Conservation (phyloP, 1,284 basidiomycete genomes). For the Cutaneotrichosporon arboriforme region DNA sequence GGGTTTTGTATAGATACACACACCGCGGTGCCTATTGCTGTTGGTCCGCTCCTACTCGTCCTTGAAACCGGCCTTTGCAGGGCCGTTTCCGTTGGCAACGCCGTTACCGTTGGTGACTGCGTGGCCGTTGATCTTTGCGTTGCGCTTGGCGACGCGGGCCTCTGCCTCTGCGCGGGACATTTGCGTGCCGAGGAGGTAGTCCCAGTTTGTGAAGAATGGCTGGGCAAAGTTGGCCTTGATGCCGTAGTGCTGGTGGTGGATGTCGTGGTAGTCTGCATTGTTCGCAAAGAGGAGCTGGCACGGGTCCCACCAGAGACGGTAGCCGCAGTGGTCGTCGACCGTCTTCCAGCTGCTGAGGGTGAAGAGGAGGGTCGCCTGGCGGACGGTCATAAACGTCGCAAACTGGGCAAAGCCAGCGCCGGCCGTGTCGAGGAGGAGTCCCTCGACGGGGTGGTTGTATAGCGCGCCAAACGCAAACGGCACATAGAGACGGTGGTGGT, state of each 20-base stretch:
- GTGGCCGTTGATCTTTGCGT: neutral
- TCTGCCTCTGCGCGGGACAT: constrained; percentile 44
- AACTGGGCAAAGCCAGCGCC: constrained; percentile 75
- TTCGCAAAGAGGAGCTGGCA: constrained; percentile 84
- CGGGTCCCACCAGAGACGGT: constrained; percentile 80
- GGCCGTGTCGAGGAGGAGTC: constrained; percentile 80
- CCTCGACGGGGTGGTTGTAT: constrained; percentile 97
- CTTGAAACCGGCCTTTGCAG: too few species aligned
- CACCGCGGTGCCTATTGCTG: too few species aligned
- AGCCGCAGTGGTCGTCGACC: constrained; percentile 96
- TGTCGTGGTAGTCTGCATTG: constrained; percentile 96
- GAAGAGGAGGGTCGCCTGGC: constrained; percentile 84
- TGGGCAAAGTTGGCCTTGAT: constrained; percentile 96
- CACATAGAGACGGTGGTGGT: constrained; percentile 93
- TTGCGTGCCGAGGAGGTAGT: constrained; percentile 45
- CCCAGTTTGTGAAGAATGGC: constrained; percentile 65
- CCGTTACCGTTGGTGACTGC: neutral
- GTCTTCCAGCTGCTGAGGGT: constrained; percentile 83
- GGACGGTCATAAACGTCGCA: constrained; percentile 64
- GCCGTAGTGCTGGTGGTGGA: constrained; percentile 89
- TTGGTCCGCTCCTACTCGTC: too few species aligned
- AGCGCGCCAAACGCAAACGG: constrained; percentile 95
- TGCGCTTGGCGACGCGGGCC: neutral
- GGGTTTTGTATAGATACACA: too few species aligned
- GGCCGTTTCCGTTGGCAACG: too few species aligned